Evolutionary conservation across 2,329 filamentous ascomycete genomes (phyloP), one percentile per base, ranked within the genome.

Genomic region (Cadophora gregata): DNA sequence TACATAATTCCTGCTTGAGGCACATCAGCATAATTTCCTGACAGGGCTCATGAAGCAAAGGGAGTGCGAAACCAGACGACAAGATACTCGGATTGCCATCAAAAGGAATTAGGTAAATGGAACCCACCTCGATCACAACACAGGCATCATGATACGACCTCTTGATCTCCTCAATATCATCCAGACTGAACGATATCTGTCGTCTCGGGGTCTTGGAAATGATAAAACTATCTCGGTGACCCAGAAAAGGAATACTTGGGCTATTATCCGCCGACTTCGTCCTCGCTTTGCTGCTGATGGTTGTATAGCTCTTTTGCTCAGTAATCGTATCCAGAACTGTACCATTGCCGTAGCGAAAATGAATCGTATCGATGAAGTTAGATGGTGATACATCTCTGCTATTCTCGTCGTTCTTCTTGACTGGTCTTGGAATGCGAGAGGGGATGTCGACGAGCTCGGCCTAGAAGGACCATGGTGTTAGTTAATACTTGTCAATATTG

Each of bases 311-410:
- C 63, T 77, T 78, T 70, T 80, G 77, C 72, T 81, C 80, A n/a
- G 76, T 73, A 68, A 81, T 81, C 16, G 80, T 79, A 24, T 76
- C 74, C 1, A 81, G 75, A 31, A 77, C 72, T 4, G 79, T 81
- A 24, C 80, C 80, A 64, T 76, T 73, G 24, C 80, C 80, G 67
- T 81, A 81, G 1, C 77, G 70, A 69, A 81, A 80, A 38, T 73
- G 58, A 0, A 59, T 58, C 14, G 72, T 65, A 25, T 71, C 64
- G 3, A 66, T 50, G 42, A 62, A 29, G 51, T 31, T 51, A 2
- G 24, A 53, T 24, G 59, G n/a, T 33, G 59, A 53, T n/a, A 31
- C 10, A 1, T 47, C 36, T 60, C 51, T 60, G 21, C 38, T 53
- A 59, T 71, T 71, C 33, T 73, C 69, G 45, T 73, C 64, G 31